phyloP scores from a whole-genome alignment of 805 yeast genomes.

The Blastobotrys robertii region DNA sequence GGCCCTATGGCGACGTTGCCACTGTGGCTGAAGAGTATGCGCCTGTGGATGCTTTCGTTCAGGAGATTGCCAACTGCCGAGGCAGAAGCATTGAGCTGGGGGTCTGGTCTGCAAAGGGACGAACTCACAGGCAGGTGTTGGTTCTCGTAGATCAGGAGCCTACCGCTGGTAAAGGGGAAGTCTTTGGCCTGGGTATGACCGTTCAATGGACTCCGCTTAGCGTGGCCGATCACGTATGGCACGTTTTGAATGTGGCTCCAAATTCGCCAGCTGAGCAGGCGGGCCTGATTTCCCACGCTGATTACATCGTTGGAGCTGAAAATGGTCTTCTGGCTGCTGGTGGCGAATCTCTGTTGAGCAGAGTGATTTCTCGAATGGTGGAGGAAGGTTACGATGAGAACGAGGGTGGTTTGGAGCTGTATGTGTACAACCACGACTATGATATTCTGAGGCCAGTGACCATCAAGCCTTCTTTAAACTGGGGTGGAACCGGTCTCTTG shows the following conservation, averaged over 20 bases:
- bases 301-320: slow-evolving; percentile 79
- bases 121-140: slow-evolving; percentile 26
- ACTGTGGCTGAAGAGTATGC: slow-evolving; percentile 10
- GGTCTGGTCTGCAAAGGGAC: slow-evolving; percentile 84
- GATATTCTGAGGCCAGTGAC: slow-evolving; percentile 82
- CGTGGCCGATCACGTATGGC: slow-evolving; percentile 80
- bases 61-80: slow-evolving; percentile 35
- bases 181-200: slow-evolving; percentile 48
- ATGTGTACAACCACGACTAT: slow-evolving; percentile 81
- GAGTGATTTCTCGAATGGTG: slow-evolving; percentile 39
- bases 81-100: slow-evolving; percentile 40
- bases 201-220: slow-evolving; percentile 70
- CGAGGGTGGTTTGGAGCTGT: slow-evolving; percentile 38
- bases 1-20: not conserved
- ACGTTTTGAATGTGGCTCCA: slow-evolving; percentile 61
- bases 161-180: slow-evolving; percentile 29
- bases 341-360: slow-evolving; percentile 70
- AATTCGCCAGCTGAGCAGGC: slow-evolving; percentile 76
- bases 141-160: slow-evolving; percentile 10
- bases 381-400: slow-evolving; percentile 22
- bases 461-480: slow-evolving; percentile 56
- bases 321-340: slow-evolving; percentile 81
- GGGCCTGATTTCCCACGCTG: slow-evolving; percentile 76
- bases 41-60: slow-evolving; percentile 24
- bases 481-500: slow-evolving; percentile 78